Base-by-base conservation (phyloP, 2,329 filamentous ascomycete genomes). In the Didymella pinodella region DNA sequence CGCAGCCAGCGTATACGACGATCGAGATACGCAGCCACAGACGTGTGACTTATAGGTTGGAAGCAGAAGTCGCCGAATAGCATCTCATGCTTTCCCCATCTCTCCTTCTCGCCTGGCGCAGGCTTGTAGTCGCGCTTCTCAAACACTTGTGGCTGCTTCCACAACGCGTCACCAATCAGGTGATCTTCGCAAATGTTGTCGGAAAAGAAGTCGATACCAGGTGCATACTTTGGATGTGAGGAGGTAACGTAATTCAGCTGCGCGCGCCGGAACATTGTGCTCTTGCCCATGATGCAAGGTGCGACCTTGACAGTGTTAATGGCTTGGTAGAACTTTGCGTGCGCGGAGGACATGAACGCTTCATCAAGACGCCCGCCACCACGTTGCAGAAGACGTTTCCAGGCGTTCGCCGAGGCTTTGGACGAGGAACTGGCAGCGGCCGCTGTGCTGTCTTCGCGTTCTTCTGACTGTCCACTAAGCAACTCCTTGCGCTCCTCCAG, bases 131-230 rank as follows among this genome's bases (percentile, higher is more conserved):
- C 62, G 10, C 49, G 63, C 51, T 71, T 59, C 48, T 74, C 73
- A 28, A 72, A 75, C 2, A 64, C 57, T 54, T 75, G 73, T 4
- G 70, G 84, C 5, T 86, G 84, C 54, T 88, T 88, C 93, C 93
- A 99, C 4, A 99, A 84, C 0, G 95, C 80, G 66, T 99, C 95
- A 12, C 94, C 94, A 54, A 99, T 97, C 25, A 97, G 82, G 71
- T 99, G 95, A 73, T 99, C 95, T 76, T 99, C 96, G 80, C 95
- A 99, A 72, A 99, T 98, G 73, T 97, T 96, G 65, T 92, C 85
- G 2, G 92, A 96, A 79, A 99, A 99, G 78, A 89, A 93, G 77
- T 98, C 93, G 64, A 99, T 89, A 0, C 95, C 96, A 0, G 79
- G 87, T 75, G 72, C 83, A 84, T 64, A 71, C 77, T 51, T 75